Percentiles rank a stretch among this genome's conserved stretches.
Evolutionary conservation across 306 rosid species (phyloP).

Genomic region (Castanea crenata): DNA sequence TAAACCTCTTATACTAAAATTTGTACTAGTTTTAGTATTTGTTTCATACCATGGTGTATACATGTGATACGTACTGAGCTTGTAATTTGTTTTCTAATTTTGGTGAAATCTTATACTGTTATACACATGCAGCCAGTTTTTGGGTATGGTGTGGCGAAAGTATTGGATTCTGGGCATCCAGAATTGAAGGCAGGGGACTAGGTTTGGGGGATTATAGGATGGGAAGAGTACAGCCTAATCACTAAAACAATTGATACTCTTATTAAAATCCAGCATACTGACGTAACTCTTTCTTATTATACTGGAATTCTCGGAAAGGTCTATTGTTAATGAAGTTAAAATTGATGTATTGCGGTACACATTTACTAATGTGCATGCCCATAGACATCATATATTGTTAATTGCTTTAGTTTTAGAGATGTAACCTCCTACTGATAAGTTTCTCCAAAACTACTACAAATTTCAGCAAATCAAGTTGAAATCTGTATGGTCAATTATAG

Average conservation of each 20-base stretch:
- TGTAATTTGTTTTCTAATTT: too few relatives aligned
- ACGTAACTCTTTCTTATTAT: constrained; percentile 49
- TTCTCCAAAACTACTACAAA: too few relatives aligned
- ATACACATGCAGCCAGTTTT: constrained; percentile 18
- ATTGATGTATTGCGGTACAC: too few relatives aligned
- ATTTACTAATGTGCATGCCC: too few relatives aligned
- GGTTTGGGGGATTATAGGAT: constrained; percentile 44
- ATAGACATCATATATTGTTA: too few relatives aligned
- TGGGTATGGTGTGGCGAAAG: constrained; percentile 53
- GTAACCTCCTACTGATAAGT: too few relatives aligned
- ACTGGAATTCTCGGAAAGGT: constrained; percentile 20
- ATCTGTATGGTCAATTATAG: too few relatives aligned
- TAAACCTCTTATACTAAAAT: not conserved
- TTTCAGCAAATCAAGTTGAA: too few relatives aligned
- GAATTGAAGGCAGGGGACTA: constrained; percentile 42
- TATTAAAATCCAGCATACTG: constrained; percentile 38
- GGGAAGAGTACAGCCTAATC: constrained; percentile 56
- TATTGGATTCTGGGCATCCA: constrained; percentile 45
- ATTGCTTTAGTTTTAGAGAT: too few relatives aligned
- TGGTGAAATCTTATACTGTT: not conserved
- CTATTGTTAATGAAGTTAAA: not conserved
- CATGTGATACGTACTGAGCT: not conserved
- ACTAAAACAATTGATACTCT: constrained; percentile 17
- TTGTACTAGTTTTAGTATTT: not conserved
- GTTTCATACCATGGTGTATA: not conserved